Evolutionary conservation across 2,329 filamentous ascomycete species (phyloP), one percentile per base, ranked within the genome.

Genomic region (Neonectria punicea): DNA sequence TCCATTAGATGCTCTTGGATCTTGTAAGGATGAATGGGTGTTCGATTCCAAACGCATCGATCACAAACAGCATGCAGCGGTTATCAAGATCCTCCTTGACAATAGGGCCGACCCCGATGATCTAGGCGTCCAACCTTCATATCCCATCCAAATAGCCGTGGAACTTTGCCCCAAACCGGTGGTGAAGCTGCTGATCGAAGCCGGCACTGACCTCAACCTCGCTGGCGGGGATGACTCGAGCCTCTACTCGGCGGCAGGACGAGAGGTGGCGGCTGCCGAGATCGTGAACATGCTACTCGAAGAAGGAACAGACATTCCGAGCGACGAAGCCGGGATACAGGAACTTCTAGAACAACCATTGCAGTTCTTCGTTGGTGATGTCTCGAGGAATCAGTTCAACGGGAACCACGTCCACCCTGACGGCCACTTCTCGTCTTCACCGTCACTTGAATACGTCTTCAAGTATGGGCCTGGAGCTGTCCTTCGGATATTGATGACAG

Each of bases 391-490:
- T 14, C 11, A n/a, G 13, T 34, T 20, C 7, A 5, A 32, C 6
- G 28, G 36, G 28, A 7, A 57, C 5, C 22, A 25, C 2, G 30
- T 5, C 1, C 9, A 28, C 34, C 43, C n/a, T 16, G 25, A 51
- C 16, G 34, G 36, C 5, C 34, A 43, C 25, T 67, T 67, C 18
- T 4, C 11, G 20, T 3, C 13, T n/a, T 10, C 43, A 7, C 39
- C 36, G 46, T 16, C 56, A 4, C 46, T 68, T 32, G 53, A 55
- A 18, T 54, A 58, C 1, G 61, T 61, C 14, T 68, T 68, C 11
- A 30, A 58, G 46, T 7, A 55, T 14, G 64, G 66, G 1, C 43
- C 66, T 11, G 57, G 57, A 13, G 57, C 57, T 3, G 25, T 25
- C 34, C 20, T 59, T 18, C 20, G 13, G 14, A 47, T 25, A 3